Evolutionary conservation across 169 alveolate species (phyloP).

Genomic region (Eimeria maxima): DNA sequence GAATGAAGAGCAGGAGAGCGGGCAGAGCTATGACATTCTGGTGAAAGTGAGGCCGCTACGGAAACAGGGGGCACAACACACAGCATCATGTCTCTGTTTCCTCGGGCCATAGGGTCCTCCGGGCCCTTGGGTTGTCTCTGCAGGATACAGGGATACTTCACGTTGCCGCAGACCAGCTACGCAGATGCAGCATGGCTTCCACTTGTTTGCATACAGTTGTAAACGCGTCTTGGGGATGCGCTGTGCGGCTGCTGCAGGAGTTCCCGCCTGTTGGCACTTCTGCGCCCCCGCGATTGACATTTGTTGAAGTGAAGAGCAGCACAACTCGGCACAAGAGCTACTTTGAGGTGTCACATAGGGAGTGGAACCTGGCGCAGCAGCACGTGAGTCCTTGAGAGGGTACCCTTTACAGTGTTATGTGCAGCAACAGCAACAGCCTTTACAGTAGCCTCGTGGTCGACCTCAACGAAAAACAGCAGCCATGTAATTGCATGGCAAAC

Average conservation of each 20-base stretch:
- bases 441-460: neutral
- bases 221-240: neutral
- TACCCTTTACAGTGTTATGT: neutral
- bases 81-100: neutral
- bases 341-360: conserved; percentile 82
- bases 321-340: conserved; percentile 15
- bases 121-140: no score
- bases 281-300: conserved; percentile 57
- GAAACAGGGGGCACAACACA: neutral
- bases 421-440: neutral
- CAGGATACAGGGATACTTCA: neutral
- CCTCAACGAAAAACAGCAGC: neutral
- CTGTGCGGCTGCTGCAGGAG: conserved; percentile 19
- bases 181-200: neutral
- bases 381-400: conserved; percentile 14
- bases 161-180: neutral
- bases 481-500: no score
- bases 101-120: neutral
- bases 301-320: conserved; percentile 81
- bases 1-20: conserved; percentile 74
- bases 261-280: conserved; percentile 41
- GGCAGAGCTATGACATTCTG: conserved; percentile 74
- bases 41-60: conserved; percentile 11
- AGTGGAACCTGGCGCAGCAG: conserved; percentile 82
- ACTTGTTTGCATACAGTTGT: neutral